Conservation (phyloP, 2,329 filamentous ascomycete genomes). For the Neocatenulostroma microsporum region DNA sequence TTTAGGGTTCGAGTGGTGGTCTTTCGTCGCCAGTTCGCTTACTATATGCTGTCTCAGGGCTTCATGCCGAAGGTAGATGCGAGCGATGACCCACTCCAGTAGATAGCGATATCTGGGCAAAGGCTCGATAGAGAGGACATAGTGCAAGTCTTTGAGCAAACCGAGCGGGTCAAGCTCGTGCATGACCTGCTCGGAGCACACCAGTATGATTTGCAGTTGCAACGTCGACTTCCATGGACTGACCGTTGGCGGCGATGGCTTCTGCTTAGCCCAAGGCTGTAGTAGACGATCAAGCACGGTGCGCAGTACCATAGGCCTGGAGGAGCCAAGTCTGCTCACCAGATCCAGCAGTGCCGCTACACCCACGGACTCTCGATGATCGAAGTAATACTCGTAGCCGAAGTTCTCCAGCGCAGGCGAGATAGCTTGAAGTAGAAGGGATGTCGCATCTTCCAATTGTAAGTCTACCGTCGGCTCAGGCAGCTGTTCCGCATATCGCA, state of each 20-base stretch:
- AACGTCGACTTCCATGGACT: constrained; percentile 42
- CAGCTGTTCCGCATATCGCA: constrained; percentile 34
- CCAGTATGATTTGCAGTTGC: constrained; percentile 41
- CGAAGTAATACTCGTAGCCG: constrained; percentile 38
- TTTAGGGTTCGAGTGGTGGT: constrained; percentile 42
- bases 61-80: constrained; percentile 33
- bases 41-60: constrained; percentile 29
- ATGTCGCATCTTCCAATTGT: constrained; percentile 37
- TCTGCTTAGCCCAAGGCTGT: constrained; percentile 38
- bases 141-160: constrained; percentile 33
- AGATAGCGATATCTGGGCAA: constrained; percentile 42
- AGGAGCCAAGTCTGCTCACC: constrained; percentile 30
- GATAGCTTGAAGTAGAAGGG: constrained; percentile 25
- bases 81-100: constrained; percentile 42
- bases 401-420: constrained; percentile 22
- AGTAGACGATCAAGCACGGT: constrained; percentile 31
- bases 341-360: constrained; percentile 41
- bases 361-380: constrained; percentile 35
- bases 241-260: constrained; percentile 36
- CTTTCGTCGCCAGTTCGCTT: constrained; percentile 30
- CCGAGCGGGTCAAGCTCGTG: constrained; percentile 2
- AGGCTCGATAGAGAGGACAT: constrained; percentile 38
- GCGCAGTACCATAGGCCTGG: neutral
- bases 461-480: constrained; percentile 38
- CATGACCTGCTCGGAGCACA: constrained; percentile 35